These are phyloP conservation scores for Orychophragmus violaceus DNA, from an alignment of 345 rosid species.

Conservation along the genomic window DNA sequence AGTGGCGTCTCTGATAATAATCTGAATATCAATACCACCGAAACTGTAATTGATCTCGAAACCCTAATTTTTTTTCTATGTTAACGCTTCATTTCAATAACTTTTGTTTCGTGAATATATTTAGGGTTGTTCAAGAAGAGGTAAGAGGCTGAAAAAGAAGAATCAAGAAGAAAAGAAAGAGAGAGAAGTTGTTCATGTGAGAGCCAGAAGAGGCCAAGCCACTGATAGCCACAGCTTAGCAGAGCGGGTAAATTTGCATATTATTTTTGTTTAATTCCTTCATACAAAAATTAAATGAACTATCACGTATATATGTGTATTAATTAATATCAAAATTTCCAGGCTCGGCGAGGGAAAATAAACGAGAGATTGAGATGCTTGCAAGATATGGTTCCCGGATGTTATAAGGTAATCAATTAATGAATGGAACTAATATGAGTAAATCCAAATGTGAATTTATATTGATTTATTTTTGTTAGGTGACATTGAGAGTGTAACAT, in stretches of 20 bases:
- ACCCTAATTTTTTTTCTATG: conserved; percentile 14
- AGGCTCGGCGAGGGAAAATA: conserved; percentile 79
- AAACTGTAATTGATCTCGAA: conserved; percentile 25
- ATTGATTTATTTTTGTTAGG: not conserved
- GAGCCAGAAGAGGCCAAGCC: conserved; percentile 96
- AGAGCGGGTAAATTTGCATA: conserved; percentile 54
- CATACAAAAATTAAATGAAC: not conserved
- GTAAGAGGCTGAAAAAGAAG: conserved; percentile 42
- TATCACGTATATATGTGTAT: no score
- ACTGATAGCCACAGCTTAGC: conserved; percentile 93
- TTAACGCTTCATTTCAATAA: not conserved
- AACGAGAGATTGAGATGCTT: conserved; percentile 64
- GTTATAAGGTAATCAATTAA: conserved; percentile 75
- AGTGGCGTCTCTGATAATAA: conserved; percentile 26
- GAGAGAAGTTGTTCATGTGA: conserved; percentile 77
- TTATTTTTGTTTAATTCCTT: not conserved
- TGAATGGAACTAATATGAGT: no score
- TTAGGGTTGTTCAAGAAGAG: conserved; percentile 30
- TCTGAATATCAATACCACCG: not conserved
- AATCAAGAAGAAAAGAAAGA: conserved; percentile 40
- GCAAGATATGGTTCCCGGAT: conserved; percentile 86
- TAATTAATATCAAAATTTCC: not conserved
- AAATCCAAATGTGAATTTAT: not conserved
- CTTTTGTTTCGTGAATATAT: not conserved
- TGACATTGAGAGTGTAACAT: no score